These are phyloP conservation scores for Paecilomyces formosus DNA, from an alignment of 2,329 filamentous ascomycete species.

Conservation along the genomic window DNA sequence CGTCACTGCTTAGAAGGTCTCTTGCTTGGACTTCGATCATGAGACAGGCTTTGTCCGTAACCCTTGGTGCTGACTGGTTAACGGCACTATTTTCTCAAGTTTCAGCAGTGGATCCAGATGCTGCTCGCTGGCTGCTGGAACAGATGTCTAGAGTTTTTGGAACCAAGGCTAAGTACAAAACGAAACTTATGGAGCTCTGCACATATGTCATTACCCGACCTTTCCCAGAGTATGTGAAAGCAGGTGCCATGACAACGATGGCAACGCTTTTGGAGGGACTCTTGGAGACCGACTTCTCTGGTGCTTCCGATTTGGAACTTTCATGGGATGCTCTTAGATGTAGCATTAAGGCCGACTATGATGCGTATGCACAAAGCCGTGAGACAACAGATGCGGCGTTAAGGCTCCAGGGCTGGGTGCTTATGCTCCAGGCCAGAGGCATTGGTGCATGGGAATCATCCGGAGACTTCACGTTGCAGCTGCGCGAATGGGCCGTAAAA, in stretches of 20 bases:
- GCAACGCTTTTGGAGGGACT: slow-evolving; percentile 22
- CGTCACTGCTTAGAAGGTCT: slow-evolving; percentile 27
- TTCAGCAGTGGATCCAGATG: slow-evolving; percentile 24
- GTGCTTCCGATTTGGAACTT: slow-evolving; percentile 15
- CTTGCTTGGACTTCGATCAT: slow-evolving; percentile 24
- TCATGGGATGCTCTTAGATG: slow-evolving; percentile 19
- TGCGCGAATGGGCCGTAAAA: slow-evolving; percentile 25
- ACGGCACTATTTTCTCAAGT: slow-evolving; percentile 16
- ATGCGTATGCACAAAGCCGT: slow-evolving; percentile 23
- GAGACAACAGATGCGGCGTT: slow-evolving; percentile 29
- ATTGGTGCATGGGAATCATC: slow-evolving; percentile 5
- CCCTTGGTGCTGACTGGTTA: slow-evolving; percentile 10
- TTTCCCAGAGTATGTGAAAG: slow-evolving; percentile 19
- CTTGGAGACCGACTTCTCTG: slow-evolving; percentile 12
- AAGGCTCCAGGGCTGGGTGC: slow-evolving; percentile 30
- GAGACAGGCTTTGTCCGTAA: slow-evolving; percentile 12
- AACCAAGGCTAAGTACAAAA: slow-evolving; percentile 13
- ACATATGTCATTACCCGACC: slow-evolving; percentile 19
- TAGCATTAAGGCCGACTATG: slow-evolving; percentile 16
- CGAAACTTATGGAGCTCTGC: slow-evolving; percentile 21
- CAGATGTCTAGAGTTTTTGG: slow-evolving; percentile 19
- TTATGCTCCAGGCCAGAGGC: slow-evolving; percentile 18
- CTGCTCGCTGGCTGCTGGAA: slow-evolving; percentile 27
- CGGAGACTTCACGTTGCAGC: slow-evolving; percentile 12
- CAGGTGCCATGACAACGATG: slow-evolving; percentile 23